Percentiles rank a stretch among this genome's conserved stretches.
These are phyloP conservation scores for Primulina tabacum DNA, from an alignment of 257 asterid species.

Conservation along the genomic window DNA sequence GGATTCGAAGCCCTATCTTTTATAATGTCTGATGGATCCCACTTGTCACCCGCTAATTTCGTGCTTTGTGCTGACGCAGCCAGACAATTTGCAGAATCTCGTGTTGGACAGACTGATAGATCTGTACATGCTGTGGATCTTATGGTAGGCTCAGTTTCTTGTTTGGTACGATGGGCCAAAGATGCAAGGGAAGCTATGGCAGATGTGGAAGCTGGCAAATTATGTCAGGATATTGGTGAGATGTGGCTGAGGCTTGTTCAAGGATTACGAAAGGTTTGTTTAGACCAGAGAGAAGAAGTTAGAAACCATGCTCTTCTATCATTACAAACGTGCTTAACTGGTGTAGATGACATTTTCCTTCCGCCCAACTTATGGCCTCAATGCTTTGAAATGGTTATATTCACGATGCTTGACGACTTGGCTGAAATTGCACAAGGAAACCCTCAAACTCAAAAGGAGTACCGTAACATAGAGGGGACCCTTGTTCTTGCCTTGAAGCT, in stretches of 20 bases:
- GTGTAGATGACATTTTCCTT: slow-evolving; percentile 59
- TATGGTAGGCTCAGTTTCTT: slow-evolving; percentile 66
- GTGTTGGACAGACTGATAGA: slow-evolving; percentile 81
- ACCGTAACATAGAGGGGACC: slow-evolving; percentile 81
- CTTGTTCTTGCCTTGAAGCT: slow-evolving; percentile 81
- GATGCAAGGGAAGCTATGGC: slow-evolving; percentile 67
- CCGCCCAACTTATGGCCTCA: slow-evolving; percentile 68
- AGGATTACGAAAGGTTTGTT: slow-evolving; percentile 83
- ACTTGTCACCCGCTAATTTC: slow-evolving; percentile 73
- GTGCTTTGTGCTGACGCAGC: slow-evolving; percentile 77
- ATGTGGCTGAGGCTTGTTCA: slow-evolving; percentile 96
- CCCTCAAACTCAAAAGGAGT: slow-evolving; percentile 85
- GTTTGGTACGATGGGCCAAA: slow-evolving; percentile 70
- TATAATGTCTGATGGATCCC: slow-evolving; percentile 86
- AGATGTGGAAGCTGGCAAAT: slow-evolving; percentile 60
- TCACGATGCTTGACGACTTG: slow-evolving; percentile 84
- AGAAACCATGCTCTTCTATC: slow-evolving; percentile 82
- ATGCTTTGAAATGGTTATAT: slow-evolving; percentile 83
- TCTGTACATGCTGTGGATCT: slow-evolving; percentile 78
- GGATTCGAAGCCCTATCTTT: slow-evolving; percentile 82
- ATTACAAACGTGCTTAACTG: slow-evolving; percentile 68
- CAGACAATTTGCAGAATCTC: slow-evolving; percentile 93
- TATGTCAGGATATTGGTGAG: slow-evolving; percentile 84
- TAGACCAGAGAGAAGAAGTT: slow-evolving; percentile 94
- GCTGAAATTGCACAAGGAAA: slow-evolving; percentile 82